Percentiles rank a stretch among this genome's conserved stretches.
Evolutionary conservation across 441 rosid species (phyloP).

Genomic region (Caryocar brasiliense): DNA sequence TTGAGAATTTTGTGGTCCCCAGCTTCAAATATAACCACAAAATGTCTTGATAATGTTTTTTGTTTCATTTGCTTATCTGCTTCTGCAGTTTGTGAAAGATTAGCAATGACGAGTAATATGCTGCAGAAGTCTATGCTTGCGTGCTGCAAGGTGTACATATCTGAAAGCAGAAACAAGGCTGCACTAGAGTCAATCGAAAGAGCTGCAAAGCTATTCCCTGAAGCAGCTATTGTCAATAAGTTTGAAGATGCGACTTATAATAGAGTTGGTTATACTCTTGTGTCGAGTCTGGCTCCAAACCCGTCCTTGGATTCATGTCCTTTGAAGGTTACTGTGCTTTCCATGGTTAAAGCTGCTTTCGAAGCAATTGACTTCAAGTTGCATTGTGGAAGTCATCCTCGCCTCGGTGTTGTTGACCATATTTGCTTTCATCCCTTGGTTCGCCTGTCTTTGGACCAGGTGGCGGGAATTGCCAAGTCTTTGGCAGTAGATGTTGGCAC

Average conservation of each 20-base stretch:
- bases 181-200: conserved; percentile 59
- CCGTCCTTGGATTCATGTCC: conserved; percentile 27
- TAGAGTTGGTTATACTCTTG: conserved; percentile 77
- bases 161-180: conserved; percentile 56
- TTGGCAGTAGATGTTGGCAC: conserved; percentile 61
- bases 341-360: conserved; percentile 76
- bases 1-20: conserved; percentile 8
- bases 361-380: conserved; percentile 47
- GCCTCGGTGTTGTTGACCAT: conserved; percentile 90
- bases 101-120: conserved; percentile 33
- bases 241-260: conserved; percentile 67
- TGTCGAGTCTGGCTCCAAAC: conserved; percentile 34
- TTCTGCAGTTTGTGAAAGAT: conserved; percentile 16
- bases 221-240: conserved; percentile 59
- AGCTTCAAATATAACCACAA: conserved; percentile 12
- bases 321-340: conserved; percentile 39
- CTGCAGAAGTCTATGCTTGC: conserved; percentile 54
- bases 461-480: conserved; percentile 50
- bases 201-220: conserved; percentile 55
- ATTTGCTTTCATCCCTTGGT: conserved; percentile 79
- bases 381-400: conserved; percentile 76
- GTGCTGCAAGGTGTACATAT: conserved; percentile 79
- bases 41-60: conserved; percentile 4
- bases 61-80: conserved; percentile 14
- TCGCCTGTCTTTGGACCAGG: conserved; percentile 46